Conservation (phyloP, 2,329 filamentous ascomycete species). For the Rugonectria rugulosa region DNA sequence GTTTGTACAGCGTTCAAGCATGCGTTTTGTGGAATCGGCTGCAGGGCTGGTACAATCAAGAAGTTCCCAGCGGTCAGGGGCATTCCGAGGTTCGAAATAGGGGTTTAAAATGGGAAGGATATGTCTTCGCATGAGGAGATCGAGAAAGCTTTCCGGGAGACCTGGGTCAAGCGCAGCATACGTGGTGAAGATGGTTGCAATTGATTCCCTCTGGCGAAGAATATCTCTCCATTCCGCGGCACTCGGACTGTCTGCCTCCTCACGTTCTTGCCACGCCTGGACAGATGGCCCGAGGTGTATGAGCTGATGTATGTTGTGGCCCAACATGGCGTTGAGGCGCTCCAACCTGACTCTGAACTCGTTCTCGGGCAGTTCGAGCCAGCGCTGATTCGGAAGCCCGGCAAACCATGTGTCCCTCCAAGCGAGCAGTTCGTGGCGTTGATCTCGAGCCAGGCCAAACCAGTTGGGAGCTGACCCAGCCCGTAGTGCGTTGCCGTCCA, state of each 20-base stretch:
- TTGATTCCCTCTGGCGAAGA: not conserved
- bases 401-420: slow-evolving; percentile 2
- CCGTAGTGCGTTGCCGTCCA: too few relatives aligned
- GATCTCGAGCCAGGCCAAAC: not conserved
- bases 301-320: slow-evolving; percentile 2
- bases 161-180: slow-evolving; percentile 23
- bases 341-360: not conserved
- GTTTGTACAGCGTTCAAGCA: not conserved
- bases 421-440: not conserved
- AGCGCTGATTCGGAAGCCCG: slow-evolving; percentile 7
- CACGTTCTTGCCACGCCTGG: not conserved
- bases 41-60: slow-evolving; percentile 1
- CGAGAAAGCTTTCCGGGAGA: slow-evolving; percentile 15
- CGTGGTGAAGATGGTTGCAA: slow-evolving; percentile 1
- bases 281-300: slow-evolving; percentile 1
- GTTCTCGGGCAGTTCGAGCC: slow-evolving; percentile 5
- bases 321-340: not conserved
- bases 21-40: too few relatives aligned
- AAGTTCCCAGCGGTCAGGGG: not conserved
- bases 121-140: slow-evolving; percentile 9
- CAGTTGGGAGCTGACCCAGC: not conserved
- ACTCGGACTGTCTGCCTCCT: not conserved
- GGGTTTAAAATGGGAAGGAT: slow-evolving; percentile 22
- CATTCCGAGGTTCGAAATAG: not conserved
- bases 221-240: not conserved